Evolutionary conservation across 2,329 filamentous ascomycete genomes (phyloP).

Genomic region (Colletotrichum tanaceti): DNA sequence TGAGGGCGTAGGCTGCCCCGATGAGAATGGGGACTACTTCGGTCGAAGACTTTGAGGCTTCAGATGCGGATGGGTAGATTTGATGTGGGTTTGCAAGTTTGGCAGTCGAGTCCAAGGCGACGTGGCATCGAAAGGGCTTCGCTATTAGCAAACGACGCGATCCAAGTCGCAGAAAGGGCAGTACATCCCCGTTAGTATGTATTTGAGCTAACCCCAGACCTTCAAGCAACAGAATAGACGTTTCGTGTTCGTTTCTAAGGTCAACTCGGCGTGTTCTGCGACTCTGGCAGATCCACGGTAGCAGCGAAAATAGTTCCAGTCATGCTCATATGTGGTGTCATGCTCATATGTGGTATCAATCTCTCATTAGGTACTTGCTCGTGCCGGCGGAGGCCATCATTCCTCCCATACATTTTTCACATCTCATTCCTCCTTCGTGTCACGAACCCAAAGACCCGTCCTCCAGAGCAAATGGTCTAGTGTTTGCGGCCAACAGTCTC

Average conservation of each 20-base stretch:
- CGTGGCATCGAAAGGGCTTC: not conserved
- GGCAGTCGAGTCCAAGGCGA: not conserved
- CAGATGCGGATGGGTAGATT: not conserved
- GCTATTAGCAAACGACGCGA: not conserved
- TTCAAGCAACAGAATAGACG: too few relatives aligned
- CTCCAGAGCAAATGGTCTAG: not conserved
- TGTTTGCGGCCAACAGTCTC: conserved; percentile 16
- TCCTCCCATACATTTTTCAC: conserved; percentile 5
- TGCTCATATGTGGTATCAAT: not conserved
- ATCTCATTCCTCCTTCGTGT: conserved; percentile 6
- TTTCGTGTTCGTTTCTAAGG: not conserved
- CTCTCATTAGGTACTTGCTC: conserved; percentile 1
- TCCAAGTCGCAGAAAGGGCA: too few relatives aligned
- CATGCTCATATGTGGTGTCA: too few relatives aligned
- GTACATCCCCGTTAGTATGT: not conserved
- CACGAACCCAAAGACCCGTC: too few relatives aligned
- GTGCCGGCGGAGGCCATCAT: not conserved
- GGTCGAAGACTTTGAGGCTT: not conserved
- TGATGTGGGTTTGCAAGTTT: not conserved
- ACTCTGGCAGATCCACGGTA: too few relatives aligned
- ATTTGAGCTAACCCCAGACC: too few relatives aligned
- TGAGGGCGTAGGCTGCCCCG: conserved; percentile 7
- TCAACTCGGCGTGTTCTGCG: not conserved
- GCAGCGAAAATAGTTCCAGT: not conserved
- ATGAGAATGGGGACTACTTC: not conserved